phyloP scores from a whole-genome alignment of 495 filamentous ascomycete species.

The Alectoria sarmentosa region DNA sequence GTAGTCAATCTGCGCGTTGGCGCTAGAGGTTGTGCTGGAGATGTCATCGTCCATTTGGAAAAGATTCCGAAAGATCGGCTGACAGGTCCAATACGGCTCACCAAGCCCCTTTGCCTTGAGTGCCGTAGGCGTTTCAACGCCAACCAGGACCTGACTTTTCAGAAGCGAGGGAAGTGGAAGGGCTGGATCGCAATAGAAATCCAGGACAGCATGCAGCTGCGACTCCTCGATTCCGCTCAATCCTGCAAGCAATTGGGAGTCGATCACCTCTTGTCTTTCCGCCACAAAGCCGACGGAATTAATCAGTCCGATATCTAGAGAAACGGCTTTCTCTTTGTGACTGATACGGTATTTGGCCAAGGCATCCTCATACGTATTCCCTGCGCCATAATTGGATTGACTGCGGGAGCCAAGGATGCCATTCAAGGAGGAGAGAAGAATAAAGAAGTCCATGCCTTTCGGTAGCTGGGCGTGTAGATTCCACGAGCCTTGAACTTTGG shows the following conservation, averaged over 20 bases:
- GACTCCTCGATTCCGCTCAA: background rate
- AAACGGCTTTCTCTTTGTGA: slow-evolving; percentile 12
- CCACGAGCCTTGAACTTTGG: too few relatives aligned
- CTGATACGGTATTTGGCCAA: slow-evolving; percentile 37
- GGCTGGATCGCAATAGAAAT: background rate
- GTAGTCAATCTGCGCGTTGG: background rate
- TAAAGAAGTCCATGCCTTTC: background rate
- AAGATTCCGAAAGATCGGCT: background rate
- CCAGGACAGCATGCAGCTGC: background rate
- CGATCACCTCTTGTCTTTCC: background rate
- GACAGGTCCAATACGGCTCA: background rate
- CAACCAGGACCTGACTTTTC: background rate
- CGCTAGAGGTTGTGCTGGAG: background rate
- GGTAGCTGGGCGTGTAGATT: too few relatives aligned
- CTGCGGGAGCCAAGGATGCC: slow-evolving; percentile 33
- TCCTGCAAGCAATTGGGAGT: background rate
- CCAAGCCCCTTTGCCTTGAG: background rate
- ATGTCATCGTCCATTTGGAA: background rate
- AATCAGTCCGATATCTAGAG: slow-evolving; percentile 29
- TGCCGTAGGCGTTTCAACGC: background rate
- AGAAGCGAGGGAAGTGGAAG: background rate
- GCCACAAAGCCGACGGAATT: slow-evolving; percentile 23
- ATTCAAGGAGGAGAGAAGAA: slow-evolving; percentile 41
- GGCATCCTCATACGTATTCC: slow-evolving; percentile 39
- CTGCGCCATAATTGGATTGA: slow-evolving; percentile 42